Evolutionary conservation across 768 basidiomycete species (phyloP), one percentile per base, ranked within the genome.

Genomic region (Auricularia sp.): DNA sequence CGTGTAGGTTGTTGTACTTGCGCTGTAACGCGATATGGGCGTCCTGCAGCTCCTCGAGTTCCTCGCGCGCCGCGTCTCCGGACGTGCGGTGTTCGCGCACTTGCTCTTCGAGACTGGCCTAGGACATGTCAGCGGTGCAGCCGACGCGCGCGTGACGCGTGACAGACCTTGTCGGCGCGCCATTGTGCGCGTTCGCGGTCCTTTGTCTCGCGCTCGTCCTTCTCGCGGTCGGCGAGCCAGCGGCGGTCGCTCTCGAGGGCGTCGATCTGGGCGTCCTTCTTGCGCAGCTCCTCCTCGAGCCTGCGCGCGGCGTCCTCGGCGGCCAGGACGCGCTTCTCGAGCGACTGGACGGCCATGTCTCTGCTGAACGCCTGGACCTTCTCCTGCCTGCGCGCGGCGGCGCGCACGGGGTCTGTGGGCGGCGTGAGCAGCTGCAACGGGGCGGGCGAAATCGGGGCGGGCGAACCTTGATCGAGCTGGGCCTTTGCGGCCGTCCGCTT

Each of bases 181-280:
- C 77, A 75, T 44, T 80, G 80, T 3, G 70, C 73, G 16, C 81
- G 77, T 64, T 89, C 83, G 10, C 72, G 73, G 65, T 89, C 85
- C 73, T 83, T 88, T 73, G 86, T 87, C 65, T 85, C 83, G 29
- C 83, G 77, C 66, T 90, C 88, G 44, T 85, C 83, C 61, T 81
- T 77, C 72, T 91, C 90, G 3, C 86, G 74, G 67, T 90, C 88
- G 0, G 85, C 77, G 62, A 90, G 79, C 77, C 80, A 90, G 18
- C 87, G 76, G 44, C 89, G 76, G 70, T 92, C 90, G 18, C 82
- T 77, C 69, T 91, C 88, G 10, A 93, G 78, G 54, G 84, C 76
- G 54, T 89, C 88, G 34, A 92, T 80, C 29, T 76, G 72, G 1
- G 79, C 68, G 2, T 89, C 86, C 70, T 82, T 84, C 73, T 91